Conservation (phyloP, 2,329 filamentous ascomycete species). For the Sporothrix luriei region DNA sequence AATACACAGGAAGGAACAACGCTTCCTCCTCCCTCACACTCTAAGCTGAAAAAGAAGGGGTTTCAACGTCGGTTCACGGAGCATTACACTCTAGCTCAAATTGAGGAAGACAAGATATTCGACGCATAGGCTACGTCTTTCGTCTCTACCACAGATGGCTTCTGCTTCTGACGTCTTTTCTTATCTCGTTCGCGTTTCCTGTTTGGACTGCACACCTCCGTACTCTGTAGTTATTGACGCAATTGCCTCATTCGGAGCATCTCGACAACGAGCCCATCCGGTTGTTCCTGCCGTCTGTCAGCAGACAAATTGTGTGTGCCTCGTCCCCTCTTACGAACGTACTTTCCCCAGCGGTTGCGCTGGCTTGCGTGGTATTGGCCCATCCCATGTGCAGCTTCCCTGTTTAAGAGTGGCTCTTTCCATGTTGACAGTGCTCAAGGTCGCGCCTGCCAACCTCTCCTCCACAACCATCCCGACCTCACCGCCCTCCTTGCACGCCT, state of each 20-base stretch:
- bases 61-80: too few relatives aligned
- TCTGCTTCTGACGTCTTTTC: not conserved
- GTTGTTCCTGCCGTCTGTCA: slow-evolving; percentile 9
- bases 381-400: slow-evolving; percentile 12
- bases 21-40: too few relatives aligned
- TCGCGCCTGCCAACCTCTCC: slow-evolving; percentile 13
- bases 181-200: not conserved
- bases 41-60: too few relatives aligned
- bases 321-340: not conserved
- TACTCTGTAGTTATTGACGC: not conserved
- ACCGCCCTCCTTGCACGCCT: not conserved
- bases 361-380: not conserved
- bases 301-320: not conserved
- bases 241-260: not conserved
- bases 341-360: not conserved
- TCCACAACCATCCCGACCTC: not conserved
- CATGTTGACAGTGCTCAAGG: slow-evolving; percentile 6
- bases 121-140: too few relatives aligned
- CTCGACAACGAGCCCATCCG: not conserved
- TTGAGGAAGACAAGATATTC: too few relatives aligned
- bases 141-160: too few relatives aligned
- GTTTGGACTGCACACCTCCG: not conserved
- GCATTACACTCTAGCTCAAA: too few relatives aligned
- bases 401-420: slow-evolving; percentile 20
- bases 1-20: too few relatives aligned